Conservation (phyloP, 2,329 filamentous ascomycete genomes). For the Cladosporium velox region DNA sequence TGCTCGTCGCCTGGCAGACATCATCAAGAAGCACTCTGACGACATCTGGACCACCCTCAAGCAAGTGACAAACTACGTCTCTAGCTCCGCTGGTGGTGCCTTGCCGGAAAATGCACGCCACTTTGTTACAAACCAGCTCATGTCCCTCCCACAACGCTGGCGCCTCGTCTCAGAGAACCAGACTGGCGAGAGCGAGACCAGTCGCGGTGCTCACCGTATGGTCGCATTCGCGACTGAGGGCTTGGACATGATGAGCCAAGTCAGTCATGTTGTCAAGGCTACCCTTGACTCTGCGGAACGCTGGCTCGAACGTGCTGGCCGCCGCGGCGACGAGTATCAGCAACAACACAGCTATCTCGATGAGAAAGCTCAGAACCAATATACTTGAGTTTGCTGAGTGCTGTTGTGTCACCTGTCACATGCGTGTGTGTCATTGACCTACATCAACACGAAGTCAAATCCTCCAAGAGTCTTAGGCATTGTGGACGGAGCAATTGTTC, state of each 20-base stretch:
- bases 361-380: conserved; percentile 14
- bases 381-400: conserved; percentile 6
- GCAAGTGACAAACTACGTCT: conserved; percentile 79
- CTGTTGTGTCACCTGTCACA: not conserved
- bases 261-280: conserved; percentile 82
- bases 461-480: not conserved
- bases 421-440: not conserved
- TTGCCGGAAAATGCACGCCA: conserved; percentile 84
- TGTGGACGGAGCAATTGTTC: not conserved
- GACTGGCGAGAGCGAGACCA: conserved; percentile 46
- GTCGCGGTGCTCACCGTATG: conserved; percentile 69
- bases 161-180: conserved; percentile 61
- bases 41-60: conserved; percentile 62
- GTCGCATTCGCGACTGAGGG: conserved; percentile 86
- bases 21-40: conserved; percentile 65
- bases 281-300: conserved; percentile 88
- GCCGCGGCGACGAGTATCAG: conserved; percentile 12
- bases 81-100: conserved; percentile 86
- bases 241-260: conserved; percentile 90
- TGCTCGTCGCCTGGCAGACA: conserved; percentile 67
- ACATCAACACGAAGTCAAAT: not conserved
- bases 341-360: conserved; percentile 14
- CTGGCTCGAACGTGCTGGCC: conserved; percentile 68
- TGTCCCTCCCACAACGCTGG: conserved; percentile 81
- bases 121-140: conserved; percentile 80